These are phyloP conservation scores for Salix viminalis DNA, from an alignment of 345 rosid genomes.

Conservation along the genomic window DNA sequence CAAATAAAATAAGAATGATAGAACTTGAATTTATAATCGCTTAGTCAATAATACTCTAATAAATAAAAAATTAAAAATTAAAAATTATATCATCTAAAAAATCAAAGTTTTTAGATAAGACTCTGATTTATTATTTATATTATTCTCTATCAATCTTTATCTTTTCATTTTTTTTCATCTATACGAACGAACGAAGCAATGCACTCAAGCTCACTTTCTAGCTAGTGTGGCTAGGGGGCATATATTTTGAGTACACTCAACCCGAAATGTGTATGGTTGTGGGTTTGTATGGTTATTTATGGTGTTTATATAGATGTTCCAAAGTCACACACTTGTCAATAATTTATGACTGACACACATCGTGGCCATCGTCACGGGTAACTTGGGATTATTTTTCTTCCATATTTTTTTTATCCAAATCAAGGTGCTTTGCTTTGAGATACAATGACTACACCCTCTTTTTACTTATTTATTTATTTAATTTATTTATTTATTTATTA, in stretches of 20 bases:
- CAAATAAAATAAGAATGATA: no score
- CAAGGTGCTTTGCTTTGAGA: no score
- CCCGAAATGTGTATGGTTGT: background rate
- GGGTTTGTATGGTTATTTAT: background rate
- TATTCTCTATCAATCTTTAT: background rate
- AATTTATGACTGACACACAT: background rate
- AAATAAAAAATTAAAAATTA: no score
- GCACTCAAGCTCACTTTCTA: background rate
- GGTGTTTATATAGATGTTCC: background rate
- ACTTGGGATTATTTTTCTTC: background rate
- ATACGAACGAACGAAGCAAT: background rate
- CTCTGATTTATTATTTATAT: no score
- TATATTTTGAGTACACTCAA: background rate
- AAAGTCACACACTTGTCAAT: background rate
- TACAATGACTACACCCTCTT: background rate
- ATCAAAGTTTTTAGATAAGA: no score
- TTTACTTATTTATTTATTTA: no score
- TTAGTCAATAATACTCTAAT: no score
- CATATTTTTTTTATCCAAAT: no score
- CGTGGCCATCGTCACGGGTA: background rate
- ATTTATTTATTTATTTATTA: no score
- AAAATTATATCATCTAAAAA: no score
- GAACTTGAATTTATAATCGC: no score
- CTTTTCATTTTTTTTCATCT: background rate
- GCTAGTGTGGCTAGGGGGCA: background rate